These are phyloP conservation scores for Trichoderma virens DNA, from an alignment of 495 filamentous ascomycete genomes.

Conservation along the genomic window DNA sequence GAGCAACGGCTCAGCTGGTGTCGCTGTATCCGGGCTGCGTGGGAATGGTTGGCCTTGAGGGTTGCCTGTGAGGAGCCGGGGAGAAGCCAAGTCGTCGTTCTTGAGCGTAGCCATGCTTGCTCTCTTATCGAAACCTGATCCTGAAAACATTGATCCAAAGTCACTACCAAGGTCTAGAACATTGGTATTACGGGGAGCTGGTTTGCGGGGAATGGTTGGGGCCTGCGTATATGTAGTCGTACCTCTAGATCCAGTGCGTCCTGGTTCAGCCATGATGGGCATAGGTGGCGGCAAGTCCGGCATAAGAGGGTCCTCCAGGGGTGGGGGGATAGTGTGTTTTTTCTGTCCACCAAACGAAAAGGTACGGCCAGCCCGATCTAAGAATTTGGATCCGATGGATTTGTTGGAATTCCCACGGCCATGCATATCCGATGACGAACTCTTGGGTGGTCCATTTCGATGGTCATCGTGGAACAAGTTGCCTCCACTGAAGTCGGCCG, in stretches of 20 bases:
- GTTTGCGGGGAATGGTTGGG: slow-evolving; percentile 62
- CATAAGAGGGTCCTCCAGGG: slow-evolving; percentile 28
- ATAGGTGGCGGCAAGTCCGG: slow-evolving; percentile 32
- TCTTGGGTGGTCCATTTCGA: neutral
- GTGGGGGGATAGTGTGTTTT: slow-evolving; percentile 32
- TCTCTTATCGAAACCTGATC: slow-evolving; percentile 47
- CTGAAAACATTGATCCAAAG: slow-evolving; percentile 63
- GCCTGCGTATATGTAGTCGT: slow-evolving; percentile 46
- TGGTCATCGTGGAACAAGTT: neutral
- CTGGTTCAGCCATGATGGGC: slow-evolving; percentile 15
- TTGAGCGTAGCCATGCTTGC: slow-evolving; percentile 39
- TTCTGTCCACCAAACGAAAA: slow-evolving; percentile 65
- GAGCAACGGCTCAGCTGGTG: slow-evolving; percentile 49
- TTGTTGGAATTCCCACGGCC: slow-evolving; percentile 21
- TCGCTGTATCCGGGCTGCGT: slow-evolving; percentile 49
- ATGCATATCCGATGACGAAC: neutral
- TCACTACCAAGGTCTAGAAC: slow-evolving; percentile 50
- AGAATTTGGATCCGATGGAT: slow-evolving; percentile 34
- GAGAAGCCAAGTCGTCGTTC: slow-evolving; percentile 25
- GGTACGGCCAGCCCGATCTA: slow-evolving; percentile 62
- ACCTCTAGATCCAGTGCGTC: slow-evolving; percentile 19
- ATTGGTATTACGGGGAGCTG: slow-evolving; percentile 34
- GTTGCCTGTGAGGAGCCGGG: slow-evolving; percentile 29
- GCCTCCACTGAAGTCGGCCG: slow-evolving; percentile 46
- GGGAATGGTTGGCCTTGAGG: slow-evolving; percentile 25